phyloP scores from a whole-genome alignment of 441 rosid genomes.

The Theobroma grandiflorum region DNA sequence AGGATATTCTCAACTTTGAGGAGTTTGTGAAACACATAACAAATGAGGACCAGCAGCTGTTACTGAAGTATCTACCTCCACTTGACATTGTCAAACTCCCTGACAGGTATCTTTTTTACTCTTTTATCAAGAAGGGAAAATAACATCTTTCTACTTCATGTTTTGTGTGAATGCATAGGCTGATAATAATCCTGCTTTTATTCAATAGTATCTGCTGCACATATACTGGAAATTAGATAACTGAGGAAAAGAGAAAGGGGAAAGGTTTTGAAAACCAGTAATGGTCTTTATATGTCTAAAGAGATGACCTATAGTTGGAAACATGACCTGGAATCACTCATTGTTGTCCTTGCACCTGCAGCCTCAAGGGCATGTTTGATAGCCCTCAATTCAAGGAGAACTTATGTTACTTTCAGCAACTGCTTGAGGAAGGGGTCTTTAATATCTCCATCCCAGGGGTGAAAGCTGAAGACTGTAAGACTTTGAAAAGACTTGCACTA shows the following conservation, averaged over 20 bases:
- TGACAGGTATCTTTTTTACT: constrained; percentile 49
- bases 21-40: constrained; percentile 70
- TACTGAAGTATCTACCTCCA: constrained; percentile 74
- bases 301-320: constrained; percentile 21
- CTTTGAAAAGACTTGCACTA: constrained; percentile 69
- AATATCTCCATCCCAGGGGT: constrained; percentile 61
- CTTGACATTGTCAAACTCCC: constrained; percentile 62
- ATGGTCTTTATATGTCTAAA: neutral
- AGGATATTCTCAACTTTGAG: constrained; percentile 86
- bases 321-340: constrained; percentile 25
- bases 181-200: neutral
- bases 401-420: constrained; percentile 67
- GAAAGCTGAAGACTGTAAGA: constrained; percentile 65
- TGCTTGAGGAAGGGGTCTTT: constrained; percentile 85
- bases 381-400: constrained; percentile 90
- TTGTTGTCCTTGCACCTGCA: constrained; percentile 38
- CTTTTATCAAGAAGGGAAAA: neutral
- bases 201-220: neutral
- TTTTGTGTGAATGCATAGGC: constrained; percentile 5
- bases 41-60: constrained; percentile 76
- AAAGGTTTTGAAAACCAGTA: neutral
- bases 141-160: constrained; percentile 22
- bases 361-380: constrained; percentile 78
- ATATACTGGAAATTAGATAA: neutral
- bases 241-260: neutral